These are phyloP conservation scores for Didymella lethalis DNA, from an alignment of 2,329 filamentous ascomycete species.

Conservation along the genomic window DNA sequence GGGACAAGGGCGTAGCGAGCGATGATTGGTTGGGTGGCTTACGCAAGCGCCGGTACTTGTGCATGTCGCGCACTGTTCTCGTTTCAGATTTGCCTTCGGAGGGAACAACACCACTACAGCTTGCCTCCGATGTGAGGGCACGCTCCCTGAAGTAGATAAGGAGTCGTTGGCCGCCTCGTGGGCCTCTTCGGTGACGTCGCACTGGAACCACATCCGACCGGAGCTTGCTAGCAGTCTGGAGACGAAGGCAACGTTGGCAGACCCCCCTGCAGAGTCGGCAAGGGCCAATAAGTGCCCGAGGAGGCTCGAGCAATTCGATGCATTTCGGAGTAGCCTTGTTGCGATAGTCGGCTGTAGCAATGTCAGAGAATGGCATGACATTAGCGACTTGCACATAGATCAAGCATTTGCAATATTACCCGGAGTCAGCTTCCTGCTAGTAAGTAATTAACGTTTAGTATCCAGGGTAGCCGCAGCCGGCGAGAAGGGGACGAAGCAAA, in stretches of 20 bases:
- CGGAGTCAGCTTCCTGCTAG: background rate
- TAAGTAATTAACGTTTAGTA: background rate
- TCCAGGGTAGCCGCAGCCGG: background rate
- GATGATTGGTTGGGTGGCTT: slow-evolving; percentile 36
- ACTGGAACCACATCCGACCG: background rate
- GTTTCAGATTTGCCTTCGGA: slow-evolving; percentile 33
- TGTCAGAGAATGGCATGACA: background rate
- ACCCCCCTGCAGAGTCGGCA: background rate
- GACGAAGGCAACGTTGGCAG: background rate
- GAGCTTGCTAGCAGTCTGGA: background rate
- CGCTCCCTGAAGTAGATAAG: slow-evolving; percentile 4
- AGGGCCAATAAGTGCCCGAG: background rate
- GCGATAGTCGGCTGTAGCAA: background rate
- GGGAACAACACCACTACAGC: slow-evolving; percentile 21
- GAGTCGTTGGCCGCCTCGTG: background rate
- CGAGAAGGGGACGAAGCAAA: background rate
- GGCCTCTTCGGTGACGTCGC: background rate
- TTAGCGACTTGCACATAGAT: background rate
- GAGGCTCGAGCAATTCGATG: background rate
- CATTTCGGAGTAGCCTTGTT: background rate
- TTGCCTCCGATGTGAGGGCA: slow-evolving; percentile 25
- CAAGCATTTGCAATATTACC: background rate
- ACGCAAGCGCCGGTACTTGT: slow-evolving; percentile 39
- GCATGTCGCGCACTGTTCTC: slow-evolving; percentile 35
- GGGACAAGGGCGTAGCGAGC: slow-evolving; percentile 20